Base-by-base conservation (phyloP, 2,329 filamentous ascomycete species). In the Fusarium transvaalense region DNA sequence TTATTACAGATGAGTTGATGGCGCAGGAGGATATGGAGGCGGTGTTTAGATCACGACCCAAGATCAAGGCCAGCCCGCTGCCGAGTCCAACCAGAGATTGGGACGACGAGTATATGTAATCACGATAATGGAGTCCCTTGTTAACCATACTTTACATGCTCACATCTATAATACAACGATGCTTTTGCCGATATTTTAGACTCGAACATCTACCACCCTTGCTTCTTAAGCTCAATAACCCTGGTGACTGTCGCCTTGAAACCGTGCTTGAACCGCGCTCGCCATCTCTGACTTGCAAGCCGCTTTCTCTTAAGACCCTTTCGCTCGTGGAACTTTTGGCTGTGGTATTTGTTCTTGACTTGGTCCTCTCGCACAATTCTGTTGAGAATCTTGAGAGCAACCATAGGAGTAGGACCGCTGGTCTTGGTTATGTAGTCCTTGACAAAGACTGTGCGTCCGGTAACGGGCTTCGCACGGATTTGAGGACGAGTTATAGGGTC, bases 11-110 rank as follows among this genome's bases (percentile, higher is more conserved):
- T 74, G 86, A 90, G 67, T 80, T 97, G 39, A 89, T 97, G 58
- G 85, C 61, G 17, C 85, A 90, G 56, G 89, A 93, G 69, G 93
- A 97, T 63, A 92, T 93, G 77, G 91, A 92, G 61, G 91, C 90
- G 27, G 90, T 97, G 2, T 97, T 97, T 77, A 92, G 90, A 79
- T 94, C 92, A 67, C 81, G 94, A 68, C 94, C 94, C 0, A 91
- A 89, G 78, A 88, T 97, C 69, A 90, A 90, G 68, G 87, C 88
- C 13, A 97, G 93, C 76, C 93, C 94, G 3, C 77, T 89, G 4
- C 81, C 82, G 10, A 86, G 82, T 56, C 86, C 86, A 3, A 79
- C 76, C 8, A 80, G 77, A 60, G 76, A 79, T 27, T 79, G 74
- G 75, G 66, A 69, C 21, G 72, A 75, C 45, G 68, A 70, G 25